Conservation (phyloP, 2,329 filamentous ascomycete species). For the Fusarium sp. region DNA sequence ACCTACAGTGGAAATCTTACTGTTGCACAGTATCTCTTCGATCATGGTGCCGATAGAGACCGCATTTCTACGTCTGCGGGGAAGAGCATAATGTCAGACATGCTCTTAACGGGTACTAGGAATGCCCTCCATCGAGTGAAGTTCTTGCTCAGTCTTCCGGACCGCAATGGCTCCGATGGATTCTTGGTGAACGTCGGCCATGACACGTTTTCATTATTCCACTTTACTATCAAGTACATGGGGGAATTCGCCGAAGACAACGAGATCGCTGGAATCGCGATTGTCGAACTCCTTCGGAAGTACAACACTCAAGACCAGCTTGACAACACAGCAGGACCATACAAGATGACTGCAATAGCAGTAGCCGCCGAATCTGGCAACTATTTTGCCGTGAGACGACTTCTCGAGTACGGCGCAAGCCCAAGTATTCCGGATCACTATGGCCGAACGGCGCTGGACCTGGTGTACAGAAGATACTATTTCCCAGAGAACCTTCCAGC, state of each 20-base stretch:
- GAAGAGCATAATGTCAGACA: not conserved
- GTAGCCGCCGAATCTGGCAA: not conserved
- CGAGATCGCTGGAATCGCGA: not conserved
- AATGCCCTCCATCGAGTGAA: not conserved
- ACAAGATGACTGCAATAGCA: not conserved
- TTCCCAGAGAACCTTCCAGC: not conserved
- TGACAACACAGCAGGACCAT: not conserved
- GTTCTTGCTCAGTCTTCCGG: not conserved
- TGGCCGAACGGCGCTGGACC: not conserved
- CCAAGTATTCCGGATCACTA: not conserved
- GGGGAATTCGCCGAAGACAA: not conserved
- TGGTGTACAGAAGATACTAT: not conserved
- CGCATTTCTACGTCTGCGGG: not conserved
- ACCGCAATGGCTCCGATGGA: not conserved
- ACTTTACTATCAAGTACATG: not conserved
- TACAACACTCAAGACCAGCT: not conserved
- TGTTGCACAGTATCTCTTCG: not conserved
- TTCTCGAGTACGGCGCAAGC: not conserved
- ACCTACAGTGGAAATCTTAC: not conserved
- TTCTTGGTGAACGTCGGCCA: not conserved
- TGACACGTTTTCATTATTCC: not conserved
- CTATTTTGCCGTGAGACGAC: not conserved
- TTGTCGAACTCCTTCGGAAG: not conserved
- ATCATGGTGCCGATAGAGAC: not conserved
- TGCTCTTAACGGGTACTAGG: not conserved